Percentiles rank a stretch among this genome's conserved stretches.
phyloP scores from a whole-genome alignment of 345 rosid species.

The Syzygium oleosum region DNA sequence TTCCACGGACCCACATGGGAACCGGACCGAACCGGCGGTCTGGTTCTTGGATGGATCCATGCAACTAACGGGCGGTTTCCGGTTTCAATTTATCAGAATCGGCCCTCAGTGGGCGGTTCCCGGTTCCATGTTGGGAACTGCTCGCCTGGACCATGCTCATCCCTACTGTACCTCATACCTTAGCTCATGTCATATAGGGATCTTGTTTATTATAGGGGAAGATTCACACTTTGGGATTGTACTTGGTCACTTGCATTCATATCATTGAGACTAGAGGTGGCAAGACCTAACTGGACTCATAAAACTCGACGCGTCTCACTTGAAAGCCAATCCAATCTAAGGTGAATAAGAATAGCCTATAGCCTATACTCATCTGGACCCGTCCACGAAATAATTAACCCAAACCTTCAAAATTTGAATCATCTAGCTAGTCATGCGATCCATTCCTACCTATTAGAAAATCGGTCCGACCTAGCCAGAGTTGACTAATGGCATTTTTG shows the following conservation, averaged over 20 bases:
- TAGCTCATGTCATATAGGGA: background rate
- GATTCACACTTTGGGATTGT: background rate
- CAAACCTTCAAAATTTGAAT: background rate
- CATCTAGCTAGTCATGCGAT: background rate
- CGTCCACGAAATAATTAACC: background rate
- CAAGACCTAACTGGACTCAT: background rate
- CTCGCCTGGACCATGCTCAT: too few species aligned
- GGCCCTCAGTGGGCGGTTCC: too few species aligned
- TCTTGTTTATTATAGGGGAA: background rate
- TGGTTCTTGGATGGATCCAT: too few species aligned
- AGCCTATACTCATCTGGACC: background rate
- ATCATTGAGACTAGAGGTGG: background rate
- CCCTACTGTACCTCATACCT: background rate
- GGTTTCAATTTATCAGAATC: too few species aligned
- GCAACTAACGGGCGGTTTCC: too few species aligned
- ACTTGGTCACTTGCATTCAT: background rate
- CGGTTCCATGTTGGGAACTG: too few species aligned
- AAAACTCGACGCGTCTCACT: background rate
- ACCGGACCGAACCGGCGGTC: too few species aligned
- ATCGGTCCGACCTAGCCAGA: rapidly evolving
- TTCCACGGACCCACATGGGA: too few species aligned
- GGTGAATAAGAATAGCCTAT: background rate
- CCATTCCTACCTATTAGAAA: background rate
- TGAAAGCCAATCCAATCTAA: background rate
- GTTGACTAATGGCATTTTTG: too few species aligned